Percentiles rank a stretch among this genome's conserved stretches.
Conservation (phyloP, 192 early-diverging fungal genomes). For the Nowakowskiella sp. region DNA sequence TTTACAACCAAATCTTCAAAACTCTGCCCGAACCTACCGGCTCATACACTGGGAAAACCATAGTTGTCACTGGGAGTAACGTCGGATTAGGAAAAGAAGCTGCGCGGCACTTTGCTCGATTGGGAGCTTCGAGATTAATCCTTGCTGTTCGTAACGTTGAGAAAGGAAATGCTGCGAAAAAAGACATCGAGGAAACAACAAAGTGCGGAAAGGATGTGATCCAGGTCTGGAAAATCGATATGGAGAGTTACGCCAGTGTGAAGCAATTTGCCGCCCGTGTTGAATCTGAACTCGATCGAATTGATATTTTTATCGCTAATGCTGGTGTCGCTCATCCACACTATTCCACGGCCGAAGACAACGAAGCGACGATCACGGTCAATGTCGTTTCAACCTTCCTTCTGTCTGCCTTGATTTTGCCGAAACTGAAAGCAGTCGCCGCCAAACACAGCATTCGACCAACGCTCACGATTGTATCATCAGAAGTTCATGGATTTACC, state of each 20-base stretch:
- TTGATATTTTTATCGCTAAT: too few relatives aligned
- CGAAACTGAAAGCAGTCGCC: conserved; percentile 9
- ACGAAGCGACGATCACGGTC: too few relatives aligned
- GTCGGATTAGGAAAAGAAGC: conserved; percentile 5
- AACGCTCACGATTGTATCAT: conserved; percentile 5
- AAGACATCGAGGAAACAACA: conserved; percentile 10
- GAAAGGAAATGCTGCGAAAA: conserved; percentile 7
- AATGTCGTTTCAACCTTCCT: too few relatives aligned
- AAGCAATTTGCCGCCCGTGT: too few relatives aligned
- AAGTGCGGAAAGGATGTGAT: too few relatives aligned
- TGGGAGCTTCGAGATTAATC: conserved; percentile 7
- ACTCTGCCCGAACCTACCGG: too few relatives aligned
- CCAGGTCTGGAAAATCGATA: too few relatives aligned
- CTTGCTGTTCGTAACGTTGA: conserved; percentile 1
- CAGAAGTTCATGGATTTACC: conserved; percentile 11
- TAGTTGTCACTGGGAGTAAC: conserved; percentile 10
- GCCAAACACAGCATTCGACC: conserved; percentile 3
- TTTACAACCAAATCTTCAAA: too few relatives aligned
- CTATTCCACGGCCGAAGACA: too few relatives aligned
- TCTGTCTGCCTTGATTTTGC: conserved; percentile 5
- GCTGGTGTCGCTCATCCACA: too few relatives aligned
- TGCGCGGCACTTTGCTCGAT: conserved; percentile 5
- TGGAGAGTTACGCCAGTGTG: too few relatives aligned
- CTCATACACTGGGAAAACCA: conserved; percentile 3
- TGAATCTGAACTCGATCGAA: too few relatives aligned